Evolutionary conservation across 2,329 filamentous ascomycete species (phyloP).

Genomic region (Cercospora sojina): DNA sequence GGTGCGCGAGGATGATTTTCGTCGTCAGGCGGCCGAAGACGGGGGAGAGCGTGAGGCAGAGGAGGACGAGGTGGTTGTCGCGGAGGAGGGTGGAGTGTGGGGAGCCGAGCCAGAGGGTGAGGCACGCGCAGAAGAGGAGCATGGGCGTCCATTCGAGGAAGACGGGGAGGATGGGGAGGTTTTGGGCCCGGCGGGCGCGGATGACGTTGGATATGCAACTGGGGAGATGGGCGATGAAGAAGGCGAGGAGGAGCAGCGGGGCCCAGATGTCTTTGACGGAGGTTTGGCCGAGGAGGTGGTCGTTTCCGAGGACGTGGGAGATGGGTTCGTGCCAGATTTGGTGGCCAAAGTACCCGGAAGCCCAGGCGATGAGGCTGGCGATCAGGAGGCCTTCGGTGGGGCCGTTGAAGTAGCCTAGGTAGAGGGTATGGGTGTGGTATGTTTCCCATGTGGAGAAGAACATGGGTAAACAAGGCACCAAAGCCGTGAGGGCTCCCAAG

Average conservation of each 20-base stretch:
- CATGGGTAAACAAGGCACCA: slow-evolving; percentile 92
- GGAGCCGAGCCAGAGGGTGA: slow-evolving; percentile 82
- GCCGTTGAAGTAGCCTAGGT: slow-evolving; percentile 94
- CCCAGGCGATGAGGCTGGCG: slow-evolving; percentile 79
- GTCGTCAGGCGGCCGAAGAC: slow-evolving; percentile 98
- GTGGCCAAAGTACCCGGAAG: slow-evolving; percentile 84
- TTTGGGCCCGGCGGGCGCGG: slow-evolving; percentile 68
- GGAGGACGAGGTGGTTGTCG: slow-evolving; percentile 86
- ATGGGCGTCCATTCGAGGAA: slow-evolving; percentile 96
- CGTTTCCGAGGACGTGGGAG: slow-evolving; percentile 63
- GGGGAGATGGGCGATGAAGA: slow-evolving; percentile 68
- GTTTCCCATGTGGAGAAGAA: slow-evolving; percentile 99
- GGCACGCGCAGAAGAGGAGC: slow-evolving; percentile 71
- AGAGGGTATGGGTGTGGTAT: slow-evolving; percentile 96
- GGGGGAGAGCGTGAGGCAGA: slow-evolving; percentile 92
- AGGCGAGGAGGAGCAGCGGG: slow-evolving; percentile 50
- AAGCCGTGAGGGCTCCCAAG: slow-evolving; percentile 84
- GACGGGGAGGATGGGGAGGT: slow-evolving; percentile 73
- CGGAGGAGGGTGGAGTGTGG: slow-evolving; percentile 77
- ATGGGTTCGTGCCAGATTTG: slow-evolving; percentile 80
- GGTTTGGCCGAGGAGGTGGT: slow-evolving; percentile 64
- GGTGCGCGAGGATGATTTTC: slow-evolving; percentile 95
- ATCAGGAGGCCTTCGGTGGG: slow-evolving; percentile 94
- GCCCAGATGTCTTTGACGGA: slow-evolving; percentile 90
- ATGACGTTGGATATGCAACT: slow-evolving; percentile 87